phyloP scores from a whole-genome alignment of 192 early-diverging fungal genomes.

The Dispira simplex region DNA sequence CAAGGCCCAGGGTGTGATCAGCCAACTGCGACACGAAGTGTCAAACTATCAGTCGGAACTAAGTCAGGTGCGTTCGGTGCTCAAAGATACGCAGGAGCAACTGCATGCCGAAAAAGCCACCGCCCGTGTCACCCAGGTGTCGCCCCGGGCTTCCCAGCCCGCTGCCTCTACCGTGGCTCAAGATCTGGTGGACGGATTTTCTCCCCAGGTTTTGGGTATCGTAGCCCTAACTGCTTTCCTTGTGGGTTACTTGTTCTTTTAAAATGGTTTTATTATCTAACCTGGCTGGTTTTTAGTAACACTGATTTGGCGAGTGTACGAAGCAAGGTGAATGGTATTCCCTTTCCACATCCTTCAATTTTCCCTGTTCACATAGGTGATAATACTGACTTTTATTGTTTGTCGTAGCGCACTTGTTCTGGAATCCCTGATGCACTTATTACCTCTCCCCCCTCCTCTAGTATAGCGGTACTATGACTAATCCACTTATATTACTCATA shows the following conservation, averaged over 20 bases:
- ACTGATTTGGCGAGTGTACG: too few species aligned
- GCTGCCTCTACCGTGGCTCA: conserved; percentile 17
- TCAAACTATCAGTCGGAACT: conserved; percentile 17
- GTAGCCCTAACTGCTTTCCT: conserved; percentile 42
- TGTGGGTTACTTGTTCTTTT: conserved; percentile 48
- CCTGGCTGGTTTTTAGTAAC: too few species aligned
- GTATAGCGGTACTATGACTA: too few species aligned
- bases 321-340: too few species aligned
- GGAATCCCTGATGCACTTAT: background rate
- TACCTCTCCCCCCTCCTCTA: background rate
- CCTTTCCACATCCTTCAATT: too few species aligned
- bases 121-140: conserved; percentile 16
- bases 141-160: conserved; percentile 15
- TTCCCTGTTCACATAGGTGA: too few species aligned
- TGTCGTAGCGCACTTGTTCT: too few species aligned
- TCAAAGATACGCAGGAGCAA: conserved; percentile 8
- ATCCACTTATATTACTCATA: too few species aligned
- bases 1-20: conserved; percentile 13
- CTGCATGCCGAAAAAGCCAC: background rate
- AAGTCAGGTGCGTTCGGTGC: conserved; percentile 10
- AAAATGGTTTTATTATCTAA: conserved; percentile 10
- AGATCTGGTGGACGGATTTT: conserved; percentile 37
- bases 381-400: too few species aligned
- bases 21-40: conserved; percentile 21
- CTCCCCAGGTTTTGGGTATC: conserved; percentile 37